Evolutionary conservation across 306 rosid genomes (phyloP), one percentile per base, ranked within the genome.

Genomic region (Leucaena leucocephala): DNA sequence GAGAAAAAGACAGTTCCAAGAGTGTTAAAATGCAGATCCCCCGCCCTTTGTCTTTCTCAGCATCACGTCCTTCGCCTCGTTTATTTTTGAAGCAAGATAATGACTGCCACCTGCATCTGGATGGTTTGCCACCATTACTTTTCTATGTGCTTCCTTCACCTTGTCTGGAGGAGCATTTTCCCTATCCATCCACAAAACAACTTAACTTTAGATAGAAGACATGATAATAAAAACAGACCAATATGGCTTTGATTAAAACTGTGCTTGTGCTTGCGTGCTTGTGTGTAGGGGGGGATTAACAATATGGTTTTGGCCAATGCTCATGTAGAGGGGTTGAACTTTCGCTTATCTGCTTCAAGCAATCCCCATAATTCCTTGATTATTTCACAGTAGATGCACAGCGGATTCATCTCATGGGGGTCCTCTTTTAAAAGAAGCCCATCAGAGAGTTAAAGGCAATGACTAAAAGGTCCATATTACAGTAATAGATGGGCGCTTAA

Each of bases 91-190:
- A 48, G 97, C 94, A 61, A 91, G 97, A 78, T 91, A 92, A 88
- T 88, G 91, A 62, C 92, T 88, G 50, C 97, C 94, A 62, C 91
- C 92, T 2, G 94, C 97, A 80, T 90, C 94, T 7, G 92, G 94
- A 88, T 91, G 94, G 78, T 91, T 91, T n/a, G 97, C 94, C 48
- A 91, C 85, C 94, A 89, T 91, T 27, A 91, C 91, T 78, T 57
- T 89, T 75, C 89, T 88, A 81, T 91, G 97, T 39, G 94, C 97
- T 84, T 89, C 97, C 84, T 88, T 91, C 45, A 89, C 86, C 84
- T 91, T 91, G 76, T 89, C 91, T 1, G 87, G 75, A 17, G 92
- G 44, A 46, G 90, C 77, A 76, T 78, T 89, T 78, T 91, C 94
- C 86, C 92, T 89, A 86, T 72, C 12, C 63, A 69, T 74, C 78